Evolutionary conservation across 1,284 basidiomycete species (phyloP).

Genomic region (Sporisorium reilianum): DNA sequence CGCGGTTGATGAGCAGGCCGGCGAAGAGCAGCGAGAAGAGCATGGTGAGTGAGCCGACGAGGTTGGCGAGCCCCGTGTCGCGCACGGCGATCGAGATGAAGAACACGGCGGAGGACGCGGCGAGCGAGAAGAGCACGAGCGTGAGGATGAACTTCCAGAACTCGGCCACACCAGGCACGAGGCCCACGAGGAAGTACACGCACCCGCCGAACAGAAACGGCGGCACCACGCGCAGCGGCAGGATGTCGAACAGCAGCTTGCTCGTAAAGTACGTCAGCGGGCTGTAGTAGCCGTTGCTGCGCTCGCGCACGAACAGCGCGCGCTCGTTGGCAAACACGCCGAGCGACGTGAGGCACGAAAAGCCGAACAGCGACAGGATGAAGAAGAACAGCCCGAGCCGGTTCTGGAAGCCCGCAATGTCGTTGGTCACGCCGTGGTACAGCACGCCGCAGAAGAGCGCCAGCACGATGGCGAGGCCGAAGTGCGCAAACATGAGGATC

Average conservation of each 20-base stretch:
- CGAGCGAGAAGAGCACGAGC: constrained; percentile 88
- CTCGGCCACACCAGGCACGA: constrained; percentile 85
- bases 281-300: constrained; percentile 95
- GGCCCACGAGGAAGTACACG: constrained; percentile 90
- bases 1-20: constrained; percentile 92
- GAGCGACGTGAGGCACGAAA: constrained; percentile 91
- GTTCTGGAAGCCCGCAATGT: constrained; percentile 71
- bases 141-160: constrained; percentile 97
- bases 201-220: constrained; percentile 94
- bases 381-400: constrained; percentile 92
- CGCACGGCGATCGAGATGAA: constrained; percentile 88
- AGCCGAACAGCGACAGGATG: constrained; percentile 91
- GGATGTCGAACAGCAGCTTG: constrained; percentile 93
- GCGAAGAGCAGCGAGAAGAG: constrained; percentile 93
- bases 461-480: constrained; percentile 83
- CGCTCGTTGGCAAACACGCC: constrained; percentile 93
- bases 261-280: constrained; percentile 94
- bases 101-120: constrained; percentile 89
- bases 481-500: constrained; percentile 89
- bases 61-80: constrained; percentile 86
- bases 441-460: constrained; percentile 88
- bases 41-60: constrained; percentile 95
- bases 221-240: constrained; percentile 91
- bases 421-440: constrained; percentile 80
- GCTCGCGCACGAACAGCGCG: constrained; percentile 94